Evolutionary conservation across 2,329 filamentous ascomycete genomes (phyloP).

Genomic region (Colletotrichum tamarilloi): DNA sequence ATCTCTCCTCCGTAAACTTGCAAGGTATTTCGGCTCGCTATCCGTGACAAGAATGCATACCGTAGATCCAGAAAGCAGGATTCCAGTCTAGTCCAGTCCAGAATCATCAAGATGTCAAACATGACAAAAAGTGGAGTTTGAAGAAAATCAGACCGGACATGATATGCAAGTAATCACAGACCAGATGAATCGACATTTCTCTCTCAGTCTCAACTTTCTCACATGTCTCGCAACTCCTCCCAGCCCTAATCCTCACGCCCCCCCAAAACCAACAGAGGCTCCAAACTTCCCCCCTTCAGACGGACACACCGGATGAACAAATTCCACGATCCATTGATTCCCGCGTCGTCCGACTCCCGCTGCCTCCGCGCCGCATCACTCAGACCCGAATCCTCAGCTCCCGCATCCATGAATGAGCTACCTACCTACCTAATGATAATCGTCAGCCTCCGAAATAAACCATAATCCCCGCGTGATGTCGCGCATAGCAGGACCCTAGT

Average conservation of each 20-base stretch:
- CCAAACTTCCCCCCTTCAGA: no score
- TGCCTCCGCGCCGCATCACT: background rate
- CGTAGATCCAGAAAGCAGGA: background rate
- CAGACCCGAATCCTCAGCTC: background rate
- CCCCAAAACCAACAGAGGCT: background rate
- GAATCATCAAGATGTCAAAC: background rate
- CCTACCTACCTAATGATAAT: background rate
- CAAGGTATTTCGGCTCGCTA: no score
- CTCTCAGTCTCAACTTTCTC: no score
- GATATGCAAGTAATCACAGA: background rate
- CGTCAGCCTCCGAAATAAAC: background rate
- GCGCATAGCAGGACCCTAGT: background rate
- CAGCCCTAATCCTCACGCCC: background rate
- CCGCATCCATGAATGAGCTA: background rate
- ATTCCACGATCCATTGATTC: background rate
- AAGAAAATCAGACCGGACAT: background rate
- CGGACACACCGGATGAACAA: background rate
- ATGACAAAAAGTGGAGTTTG: background rate
- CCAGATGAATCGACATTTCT: background rate
- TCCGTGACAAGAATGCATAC: background rate
- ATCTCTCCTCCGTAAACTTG: no score
- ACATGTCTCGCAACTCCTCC: no score
- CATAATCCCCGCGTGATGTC: background rate
- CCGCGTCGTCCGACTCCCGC: no score
- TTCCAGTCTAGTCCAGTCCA: background rate